Percentiles rank a stretch among this genome's conserved stretches.
phyloP scores from a whole-genome alignment of 345 rosid species.

The Eucalyptus pumila region DNA sequence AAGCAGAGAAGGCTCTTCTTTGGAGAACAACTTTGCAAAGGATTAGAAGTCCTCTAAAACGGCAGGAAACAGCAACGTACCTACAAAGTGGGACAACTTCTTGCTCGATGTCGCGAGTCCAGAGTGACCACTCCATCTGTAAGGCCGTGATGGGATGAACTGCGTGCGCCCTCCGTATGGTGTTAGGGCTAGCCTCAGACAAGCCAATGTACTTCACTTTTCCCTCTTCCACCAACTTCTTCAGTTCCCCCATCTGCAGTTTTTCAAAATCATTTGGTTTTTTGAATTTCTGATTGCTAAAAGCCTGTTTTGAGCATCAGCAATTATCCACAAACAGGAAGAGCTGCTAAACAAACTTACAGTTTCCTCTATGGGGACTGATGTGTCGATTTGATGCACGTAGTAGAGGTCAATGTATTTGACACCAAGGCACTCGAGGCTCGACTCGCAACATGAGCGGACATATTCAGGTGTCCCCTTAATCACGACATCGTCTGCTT shows the following conservation, averaged over 20 bases:
- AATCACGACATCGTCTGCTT: neutral
- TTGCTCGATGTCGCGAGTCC: constrained; percentile 32
- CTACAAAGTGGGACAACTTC: constrained; percentile 24
- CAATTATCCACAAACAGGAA: neutral
- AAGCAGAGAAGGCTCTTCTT: neutral
- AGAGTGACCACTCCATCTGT: constrained; percentile 21
- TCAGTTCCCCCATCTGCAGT: constrained; percentile 17
- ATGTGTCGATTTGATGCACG: constrained; percentile 9
- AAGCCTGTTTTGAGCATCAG: neutral
- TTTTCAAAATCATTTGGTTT: neutral
- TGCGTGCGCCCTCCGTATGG: constrained; percentile 25
- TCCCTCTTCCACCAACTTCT: constrained; percentile 29
- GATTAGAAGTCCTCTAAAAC: neutral
- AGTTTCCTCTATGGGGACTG: constrained; percentile 11
- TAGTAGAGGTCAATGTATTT: constrained; percentile 15
- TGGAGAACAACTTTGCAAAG: neutral
- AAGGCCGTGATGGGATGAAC: constrained; percentile 34
- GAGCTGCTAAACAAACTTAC: neutral
- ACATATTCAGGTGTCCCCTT: constrained; percentile 4
- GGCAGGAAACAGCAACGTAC: neutral
- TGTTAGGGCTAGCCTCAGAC: constrained; percentile 34
- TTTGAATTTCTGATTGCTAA: neutral
- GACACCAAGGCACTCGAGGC: constrained; percentile 10
- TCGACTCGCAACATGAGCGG: constrained; percentile 9
- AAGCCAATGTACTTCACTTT: constrained; percentile 28